phyloP scores from a whole-genome alignment of 345 rosid genomes.

The Lagerstroemia speciosa region DNA sequence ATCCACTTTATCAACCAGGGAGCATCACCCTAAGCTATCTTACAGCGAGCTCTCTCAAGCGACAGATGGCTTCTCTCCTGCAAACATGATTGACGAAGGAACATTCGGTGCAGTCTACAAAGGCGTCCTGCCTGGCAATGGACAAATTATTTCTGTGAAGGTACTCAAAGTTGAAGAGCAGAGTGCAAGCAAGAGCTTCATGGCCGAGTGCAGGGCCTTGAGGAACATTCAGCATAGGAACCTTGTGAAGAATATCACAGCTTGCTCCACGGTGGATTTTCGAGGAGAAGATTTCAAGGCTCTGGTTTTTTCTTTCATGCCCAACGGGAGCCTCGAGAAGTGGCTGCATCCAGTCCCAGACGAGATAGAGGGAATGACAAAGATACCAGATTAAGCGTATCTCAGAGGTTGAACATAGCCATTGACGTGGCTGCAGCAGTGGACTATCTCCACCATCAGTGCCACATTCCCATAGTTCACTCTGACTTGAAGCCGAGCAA shows the following conservation, averaged over 20 bases:
- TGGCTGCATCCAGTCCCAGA: slow-evolving; percentile 10
- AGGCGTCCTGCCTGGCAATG: slow-evolving; percentile 1
- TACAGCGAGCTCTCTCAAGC: slow-evolving; percentile 9
- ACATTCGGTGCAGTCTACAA: slow-evolving; percentile 13
- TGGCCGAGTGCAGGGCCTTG: slow-evolving; percentile 14
- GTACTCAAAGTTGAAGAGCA: slow-evolving; percentile 13
- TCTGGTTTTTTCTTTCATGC: slow-evolving; percentile 17
- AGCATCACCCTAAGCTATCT: slow-evolving; percentile 5
- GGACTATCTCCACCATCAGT: slow-evolving; percentile 13
- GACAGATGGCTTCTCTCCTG: slow-evolving; percentile 12
- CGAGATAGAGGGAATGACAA: too few species aligned
- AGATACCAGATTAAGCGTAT: neutral
- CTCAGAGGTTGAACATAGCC: slow-evolving; percentile 7
- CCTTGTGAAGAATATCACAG: slow-evolving; percentile 11
- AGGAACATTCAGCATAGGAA: slow-evolving; percentile 15
- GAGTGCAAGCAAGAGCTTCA: slow-evolving; percentile 15
- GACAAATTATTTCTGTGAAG: slow-evolving; percentile 11
- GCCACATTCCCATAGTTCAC: slow-evolving; percentile 1
- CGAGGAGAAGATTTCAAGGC: slow-evolving; percentile 19
- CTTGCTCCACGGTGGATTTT: slow-evolving; percentile 13
- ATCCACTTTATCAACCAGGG: too few species aligned
- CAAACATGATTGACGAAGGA: slow-evolving; percentile 16
- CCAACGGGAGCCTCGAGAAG: slow-evolving; percentile 13
- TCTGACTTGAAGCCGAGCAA: slow-evolving; percentile 20
- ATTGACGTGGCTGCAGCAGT: too few species aligned